Evolutionary conservation across 78 protist genomes (phyloP), one percentile per base, ranked within the genome.

Genomic region (Tieghemostelium lacteum): DNA sequence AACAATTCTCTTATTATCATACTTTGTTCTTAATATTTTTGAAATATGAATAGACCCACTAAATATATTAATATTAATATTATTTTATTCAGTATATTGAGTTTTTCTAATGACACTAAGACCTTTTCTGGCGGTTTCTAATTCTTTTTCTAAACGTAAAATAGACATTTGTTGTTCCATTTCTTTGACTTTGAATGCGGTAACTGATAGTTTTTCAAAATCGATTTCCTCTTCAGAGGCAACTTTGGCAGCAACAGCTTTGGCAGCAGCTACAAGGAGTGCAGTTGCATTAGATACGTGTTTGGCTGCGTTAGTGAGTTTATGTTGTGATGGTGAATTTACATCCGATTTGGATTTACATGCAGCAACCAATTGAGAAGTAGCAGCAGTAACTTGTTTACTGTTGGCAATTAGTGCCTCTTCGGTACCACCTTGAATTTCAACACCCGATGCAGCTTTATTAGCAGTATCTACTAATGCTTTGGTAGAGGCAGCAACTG

Each of bases 361-460:
- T 5, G 95, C 95, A 34, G 95, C 60, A n/a, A 93, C 86, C 58
- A 95, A 85, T 40, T 94, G 97, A 28, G 92, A 88, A 0, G 97
- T 96, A 14, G 95, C 76, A 34, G 85, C 58, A 58, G 95, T 64
- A 28, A 96, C 95, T 10, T 62, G 71, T 78, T 73, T 87, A 0
- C 96, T 63, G 1, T 96, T 76, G 24, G 97, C 93, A 29, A 94
- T 85, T 1, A 96, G 62, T 10, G 70, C 67, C 24, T 78, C 95
- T 20, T 93, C 95, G 8, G 66, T 69, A 60, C 91, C 91, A 60
- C 91, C 91, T 20, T 70, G 39, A 50, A 83, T 83, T 14, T 69
- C 91, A 69, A 64, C 69, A 19, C 97, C 97, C 19, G 54, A 40
- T 36, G 94, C 96, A n/a, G 77, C 61, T 28, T 69, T 73, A 54